phyloP scores from a whole-genome alignment of 2,329 filamentous ascomycete species.

The Chrysoporthe cubensis region DNA sequence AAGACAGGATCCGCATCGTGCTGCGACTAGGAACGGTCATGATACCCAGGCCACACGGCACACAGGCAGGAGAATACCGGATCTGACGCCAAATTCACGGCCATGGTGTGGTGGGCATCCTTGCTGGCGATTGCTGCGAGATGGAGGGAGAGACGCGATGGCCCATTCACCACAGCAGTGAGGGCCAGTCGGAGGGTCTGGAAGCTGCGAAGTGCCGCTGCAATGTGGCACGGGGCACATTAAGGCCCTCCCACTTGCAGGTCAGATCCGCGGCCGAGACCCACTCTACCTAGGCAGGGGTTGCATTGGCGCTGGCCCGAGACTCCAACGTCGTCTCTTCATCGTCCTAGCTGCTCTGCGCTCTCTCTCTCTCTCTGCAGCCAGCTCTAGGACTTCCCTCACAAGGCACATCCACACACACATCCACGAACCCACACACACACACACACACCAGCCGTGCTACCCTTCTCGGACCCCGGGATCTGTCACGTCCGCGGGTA shows the following conservation, averaged over 20 bases:
- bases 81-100: slow-evolving; percentile 3
- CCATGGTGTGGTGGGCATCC: slow-evolving; percentile 8
- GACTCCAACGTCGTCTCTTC: slow-evolving; percentile 21
- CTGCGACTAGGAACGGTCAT: slow-evolving; percentile 17
- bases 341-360: slow-evolving; percentile 1
- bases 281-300: slow-evolving; percentile 21
- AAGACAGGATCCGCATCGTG: slow-evolving; percentile 15
- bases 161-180: not conserved
- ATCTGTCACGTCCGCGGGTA: slow-evolving; percentile 18
- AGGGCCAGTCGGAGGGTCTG: slow-evolving; percentile 14
- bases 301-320: slow-evolving; percentile 10
- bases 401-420: slow-evolving; percentile 12
- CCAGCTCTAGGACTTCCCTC: not conserved
- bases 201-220: slow-evolving; percentile 18
- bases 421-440: slow-evolving; percentile 16
- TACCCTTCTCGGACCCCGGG: slow-evolving; percentile 11
- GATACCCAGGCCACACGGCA: slow-evolving; percentile 10
- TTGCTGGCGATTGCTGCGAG: not conserved
- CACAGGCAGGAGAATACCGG: slow-evolving; percentile 9
- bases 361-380: slow-evolving; percentile 9
- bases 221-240: slow-evolving; percentile 27
- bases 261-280: slow-evolving; percentile 13
- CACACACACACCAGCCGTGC: slow-evolving; percentile 10
- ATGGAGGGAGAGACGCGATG: not conserved
- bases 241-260: slow-evolving; percentile 23